Conservation (phyloP, 1,139 yeast genomes). For the Debaryomyces psychrophilus region DNA sequence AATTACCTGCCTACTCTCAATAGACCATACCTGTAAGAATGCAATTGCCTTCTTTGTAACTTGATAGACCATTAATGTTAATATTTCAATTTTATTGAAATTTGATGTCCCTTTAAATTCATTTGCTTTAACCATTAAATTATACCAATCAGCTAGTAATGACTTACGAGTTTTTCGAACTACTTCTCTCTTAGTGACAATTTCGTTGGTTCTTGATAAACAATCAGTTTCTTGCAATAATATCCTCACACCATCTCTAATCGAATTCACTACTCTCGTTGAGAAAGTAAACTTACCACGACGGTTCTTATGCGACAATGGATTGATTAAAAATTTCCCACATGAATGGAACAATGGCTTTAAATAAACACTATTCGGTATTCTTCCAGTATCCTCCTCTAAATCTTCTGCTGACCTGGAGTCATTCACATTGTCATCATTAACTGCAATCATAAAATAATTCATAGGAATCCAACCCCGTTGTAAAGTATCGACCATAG, state of each 20-base stretch:
- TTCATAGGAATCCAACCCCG: slow-evolving; percentile 98
- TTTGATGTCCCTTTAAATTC: slow-evolving; percentile 76
- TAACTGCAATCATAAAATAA: slow-evolving; percentile 70
- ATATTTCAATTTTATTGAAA: slow-evolving; percentile 64
- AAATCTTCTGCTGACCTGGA: slow-evolving; percentile 22
- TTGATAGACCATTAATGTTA: slow-evolving; percentile 73
- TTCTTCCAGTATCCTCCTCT: slow-evolving; percentile 27
- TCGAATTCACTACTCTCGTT: slow-evolving; percentile 42
- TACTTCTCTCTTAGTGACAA: slow-evolving; percentile 69
- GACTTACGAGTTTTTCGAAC: slow-evolving; percentile 78
- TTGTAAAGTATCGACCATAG: slow-evolving; percentile 65
- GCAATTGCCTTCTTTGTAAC: slow-evolving; percentile 72
- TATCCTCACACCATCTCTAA: slow-evolving; percentile 83
- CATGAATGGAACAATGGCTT: slow-evolving; percentile 70
- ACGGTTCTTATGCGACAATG: slow-evolving; percentile 53
- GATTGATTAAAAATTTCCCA: slow-evolving; percentile 74
- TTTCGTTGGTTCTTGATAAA: slow-evolving; percentile 77
- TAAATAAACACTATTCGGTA: slow-evolving; percentile 50
- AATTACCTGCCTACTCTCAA: slow-evolving; percentile 51
- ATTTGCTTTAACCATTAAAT: slow-evolving; percentile 82
- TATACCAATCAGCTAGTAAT: slow-evolving; percentile 88
- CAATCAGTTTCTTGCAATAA: slow-evolving; percentile 80
- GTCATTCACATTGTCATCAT: slow-evolving; percentile 29
- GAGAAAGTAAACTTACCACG: slow-evolving; percentile 50
- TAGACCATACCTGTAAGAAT: slow-evolving; percentile 76